Evolutionary conservation across 192 early-diverging fungal genomes (phyloP).

Genomic region (Helicostylum pulchrum): DNA sequence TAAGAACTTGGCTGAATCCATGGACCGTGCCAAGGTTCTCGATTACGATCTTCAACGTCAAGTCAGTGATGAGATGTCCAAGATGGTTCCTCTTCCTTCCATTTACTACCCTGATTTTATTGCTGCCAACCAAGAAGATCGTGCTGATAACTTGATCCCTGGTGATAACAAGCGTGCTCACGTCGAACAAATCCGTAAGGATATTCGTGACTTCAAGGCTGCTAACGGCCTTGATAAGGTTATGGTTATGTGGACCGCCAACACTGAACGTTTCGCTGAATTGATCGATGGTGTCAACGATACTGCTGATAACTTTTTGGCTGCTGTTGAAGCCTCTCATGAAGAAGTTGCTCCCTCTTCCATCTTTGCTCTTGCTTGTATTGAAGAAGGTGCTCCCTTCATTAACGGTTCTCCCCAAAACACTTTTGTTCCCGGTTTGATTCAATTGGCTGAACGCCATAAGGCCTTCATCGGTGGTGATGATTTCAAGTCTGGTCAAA

Average conservation of each 20-base stretch:
- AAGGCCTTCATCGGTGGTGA: conserved; percentile 94
- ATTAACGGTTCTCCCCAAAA: conserved; percentile 99
- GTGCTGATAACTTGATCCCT: conserved; percentile 88
- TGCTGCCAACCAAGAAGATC: conserved; percentile 96
- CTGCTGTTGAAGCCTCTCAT: conserved; percentile 79
- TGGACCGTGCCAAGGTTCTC: conserved; percentile 94
- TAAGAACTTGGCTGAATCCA: conserved; percentile 83
- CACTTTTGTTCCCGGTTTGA: conserved; percentile 96
- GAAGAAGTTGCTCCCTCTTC: conserved; percentile 93
- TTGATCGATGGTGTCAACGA: conserved; percentile 93
- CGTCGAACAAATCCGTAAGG: conserved; percentile 87
- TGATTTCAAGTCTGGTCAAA: conserved; percentile 99
- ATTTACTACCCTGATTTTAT: conserved; percentile 99
- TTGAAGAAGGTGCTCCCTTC: conserved; percentile 94
- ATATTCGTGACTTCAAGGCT: conserved; percentile 95
- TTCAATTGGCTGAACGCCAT: conserved; percentile 87
- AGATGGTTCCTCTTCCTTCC: conserved; percentile 86
- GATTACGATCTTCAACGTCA: conserved; percentile 96
- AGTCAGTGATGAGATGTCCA: conserved; percentile 75
- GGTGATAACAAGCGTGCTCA: conserved; percentile 88
- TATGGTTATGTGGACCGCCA: conserved; percentile 98
- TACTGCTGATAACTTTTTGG: conserved; percentile 89
- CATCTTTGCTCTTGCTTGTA: conserved; percentile 93
- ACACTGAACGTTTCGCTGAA: conserved; percentile 92
- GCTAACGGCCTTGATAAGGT: conserved; percentile 86